phyloP scores from a whole-genome alignment of 257 asterid species.

The Plantago ovata region DNA sequence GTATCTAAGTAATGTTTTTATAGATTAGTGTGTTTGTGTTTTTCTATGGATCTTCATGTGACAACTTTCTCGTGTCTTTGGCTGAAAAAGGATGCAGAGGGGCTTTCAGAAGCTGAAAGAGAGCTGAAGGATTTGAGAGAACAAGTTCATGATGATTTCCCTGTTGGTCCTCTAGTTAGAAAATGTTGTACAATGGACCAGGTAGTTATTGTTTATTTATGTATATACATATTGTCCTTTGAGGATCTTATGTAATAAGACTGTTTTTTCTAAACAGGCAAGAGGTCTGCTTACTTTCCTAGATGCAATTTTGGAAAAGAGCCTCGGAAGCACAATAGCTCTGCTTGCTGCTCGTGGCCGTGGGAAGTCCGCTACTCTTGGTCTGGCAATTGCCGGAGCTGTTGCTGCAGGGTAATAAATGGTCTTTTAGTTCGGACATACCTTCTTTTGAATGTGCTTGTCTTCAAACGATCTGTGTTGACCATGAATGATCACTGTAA shows the following conservation, averaged over 20 bases:
- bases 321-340: conserved; percentile 54
- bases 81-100: conserved; percentile 66
- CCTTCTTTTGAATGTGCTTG: not conserved
- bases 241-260: conserved; percentile 3
- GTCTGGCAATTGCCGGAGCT: conserved; percentile 67
- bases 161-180: conserved; percentile 47
- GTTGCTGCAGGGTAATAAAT: conserved; percentile 49
- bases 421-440: not conserved
- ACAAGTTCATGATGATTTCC: conserved; percentile 47
- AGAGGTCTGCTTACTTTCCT: conserved; percentile 56
- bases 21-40: too few species aligned
- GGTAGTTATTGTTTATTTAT: conserved; percentile 25
- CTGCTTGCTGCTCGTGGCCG: conserved; percentile 63
- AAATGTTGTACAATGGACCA: conserved; percentile 60
- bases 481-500: conserved; percentile 6
- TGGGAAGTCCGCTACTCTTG: conserved; percentile 69
- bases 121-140: conserved; percentile 58
- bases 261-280: conserved; percentile 30
- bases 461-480: not conserved
- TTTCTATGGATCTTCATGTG: not conserved
- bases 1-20: too few species aligned
- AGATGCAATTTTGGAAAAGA: conserved; percentile 50
- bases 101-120: conserved; percentile 73
- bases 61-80: conserved; percentile 14
- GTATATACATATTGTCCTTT: not conserved